phyloP scores from a whole-genome alignment of 176 grass and related monocot genomes.

The Lolium rigidum region DNA sequence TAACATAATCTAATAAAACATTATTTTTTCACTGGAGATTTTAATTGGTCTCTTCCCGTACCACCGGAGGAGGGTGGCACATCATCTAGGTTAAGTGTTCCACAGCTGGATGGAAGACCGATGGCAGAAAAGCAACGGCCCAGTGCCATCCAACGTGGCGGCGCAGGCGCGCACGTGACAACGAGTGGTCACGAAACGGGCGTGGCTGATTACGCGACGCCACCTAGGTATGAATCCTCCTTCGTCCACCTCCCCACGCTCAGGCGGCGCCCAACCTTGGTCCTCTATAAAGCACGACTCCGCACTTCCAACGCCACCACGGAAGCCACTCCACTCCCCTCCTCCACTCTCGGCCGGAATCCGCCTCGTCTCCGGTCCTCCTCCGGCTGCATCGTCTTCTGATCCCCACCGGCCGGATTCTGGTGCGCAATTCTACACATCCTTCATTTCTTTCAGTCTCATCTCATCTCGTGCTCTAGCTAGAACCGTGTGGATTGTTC shows the following conservation, averaged over 20 bases:
- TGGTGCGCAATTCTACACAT: constrained; percentile 31
- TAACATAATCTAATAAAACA: too few species aligned
- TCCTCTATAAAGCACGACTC: constrained; percentile 35
- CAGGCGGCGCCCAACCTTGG: background rate
- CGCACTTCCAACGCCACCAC: background rate
- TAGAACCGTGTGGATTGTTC: too few species aligned
- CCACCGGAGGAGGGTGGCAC: background rate
- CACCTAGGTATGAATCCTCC: background rate
- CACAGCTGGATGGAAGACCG: background rate
- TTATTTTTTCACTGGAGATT: background rate
- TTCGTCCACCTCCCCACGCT: background rate
- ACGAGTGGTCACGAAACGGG: constrained; percentile 27
- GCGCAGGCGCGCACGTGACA: constrained; percentile 13
- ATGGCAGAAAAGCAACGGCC: constrained; percentile 8
- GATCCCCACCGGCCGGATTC: background rate
- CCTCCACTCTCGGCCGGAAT: background rate
- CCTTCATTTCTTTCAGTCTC: too few species aligned
- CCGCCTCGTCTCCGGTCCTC: background rate
- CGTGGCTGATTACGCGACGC: background rate
- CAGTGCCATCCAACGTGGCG: constrained; percentile 4
- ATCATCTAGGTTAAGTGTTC: background rate
- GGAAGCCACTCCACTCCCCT: background rate
- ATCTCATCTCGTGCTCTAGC: too few species aligned
- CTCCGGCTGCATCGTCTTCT: background rate
- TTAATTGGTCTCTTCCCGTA: background rate